Conservation (phyloP, 73 alveolate genomes). For the Paramecium caudatum region DNA sequence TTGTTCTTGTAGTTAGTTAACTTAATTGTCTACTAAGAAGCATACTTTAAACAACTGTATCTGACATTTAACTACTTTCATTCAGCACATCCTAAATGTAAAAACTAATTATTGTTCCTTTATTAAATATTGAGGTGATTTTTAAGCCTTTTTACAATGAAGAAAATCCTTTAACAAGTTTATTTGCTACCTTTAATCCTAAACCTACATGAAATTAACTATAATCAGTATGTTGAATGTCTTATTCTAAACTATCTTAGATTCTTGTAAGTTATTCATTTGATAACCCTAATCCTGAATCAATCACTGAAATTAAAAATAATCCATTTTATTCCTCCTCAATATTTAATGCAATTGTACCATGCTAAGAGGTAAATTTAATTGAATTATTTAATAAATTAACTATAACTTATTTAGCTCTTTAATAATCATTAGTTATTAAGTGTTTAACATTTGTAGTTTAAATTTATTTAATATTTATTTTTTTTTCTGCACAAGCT, state of each 20-base stretch:
- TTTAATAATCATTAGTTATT: conserved; percentile 12
- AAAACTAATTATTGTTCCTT: not conserved
- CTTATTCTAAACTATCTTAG: not conserved
- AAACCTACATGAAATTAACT: conserved; percentile 37
- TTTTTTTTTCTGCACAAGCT: conserved; percentile 29
- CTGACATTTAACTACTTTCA: conserved; percentile 13
- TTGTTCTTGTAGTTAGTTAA: not conserved
- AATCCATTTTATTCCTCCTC: not conserved
- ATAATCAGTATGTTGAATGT: not conserved
- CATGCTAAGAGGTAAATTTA: not conserved
- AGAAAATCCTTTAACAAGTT: conserved; percentile 25
- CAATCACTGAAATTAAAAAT: not conserved
- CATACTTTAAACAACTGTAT: not conserved
- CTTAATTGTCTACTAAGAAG: conserved; percentile 31
- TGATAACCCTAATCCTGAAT: conserved; percentile 19
- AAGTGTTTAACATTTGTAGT: not conserved
- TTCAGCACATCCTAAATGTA: not conserved
- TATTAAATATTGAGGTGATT: conserved; percentile 1
- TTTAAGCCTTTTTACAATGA: conserved; percentile 8
- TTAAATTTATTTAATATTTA: not conserved
- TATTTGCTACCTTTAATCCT: conserved; percentile 61
- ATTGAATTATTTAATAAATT: conserved; percentile 55
- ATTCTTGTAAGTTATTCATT: not conserved
- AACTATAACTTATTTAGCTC: conserved; percentile 26
- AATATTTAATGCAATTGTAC: not conserved